Evolutionary conservation across 352 stramenopile genomes (phyloP).

Genomic region (Elongisporangium prolatum): DNA sequence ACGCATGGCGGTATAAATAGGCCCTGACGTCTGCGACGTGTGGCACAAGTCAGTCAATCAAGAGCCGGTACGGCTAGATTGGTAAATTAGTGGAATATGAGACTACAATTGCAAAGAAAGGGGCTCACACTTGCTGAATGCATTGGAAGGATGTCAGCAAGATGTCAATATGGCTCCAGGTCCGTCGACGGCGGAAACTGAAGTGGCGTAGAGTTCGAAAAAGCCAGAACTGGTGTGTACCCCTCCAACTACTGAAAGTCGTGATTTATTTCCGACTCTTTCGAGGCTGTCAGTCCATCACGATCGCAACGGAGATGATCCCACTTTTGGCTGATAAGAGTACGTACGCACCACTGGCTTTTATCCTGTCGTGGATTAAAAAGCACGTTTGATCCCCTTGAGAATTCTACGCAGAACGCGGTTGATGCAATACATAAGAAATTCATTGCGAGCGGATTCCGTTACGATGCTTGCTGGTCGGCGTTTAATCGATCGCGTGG

Average conservation of each 20-base stretch:
- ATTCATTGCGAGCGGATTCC: background rate
- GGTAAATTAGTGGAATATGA: background rate
- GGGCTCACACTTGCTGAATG: too few species aligned
- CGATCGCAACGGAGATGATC: background rate
- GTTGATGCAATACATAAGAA: background rate
- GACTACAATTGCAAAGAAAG: background rate
- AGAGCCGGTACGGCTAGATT: background rate
- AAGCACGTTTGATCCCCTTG: background rate
- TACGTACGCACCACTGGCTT: background rate
- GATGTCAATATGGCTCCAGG: too few species aligned
- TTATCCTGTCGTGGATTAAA: background rate
- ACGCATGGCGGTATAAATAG: background rate
- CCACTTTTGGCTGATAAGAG: background rate
- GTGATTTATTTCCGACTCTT: background rate
- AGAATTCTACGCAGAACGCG: background rate
- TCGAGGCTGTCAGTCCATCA: background rate
- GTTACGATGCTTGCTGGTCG: constrained; percentile 10
- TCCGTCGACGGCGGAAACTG: too few species aligned
- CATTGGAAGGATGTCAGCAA: too few species aligned
- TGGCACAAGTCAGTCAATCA: background rate
- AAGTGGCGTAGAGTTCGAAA: background rate
- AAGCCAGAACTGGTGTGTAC: background rate
- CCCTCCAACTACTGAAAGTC: too few species aligned
- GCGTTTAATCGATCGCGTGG: constrained; percentile 73
- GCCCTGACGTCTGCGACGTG: background rate